Evolutionary conservation across 805 yeast genomes (phyloP), one percentile per base, ranked within the genome.

Genomic region (Ogataea populi-albae): DNA sequence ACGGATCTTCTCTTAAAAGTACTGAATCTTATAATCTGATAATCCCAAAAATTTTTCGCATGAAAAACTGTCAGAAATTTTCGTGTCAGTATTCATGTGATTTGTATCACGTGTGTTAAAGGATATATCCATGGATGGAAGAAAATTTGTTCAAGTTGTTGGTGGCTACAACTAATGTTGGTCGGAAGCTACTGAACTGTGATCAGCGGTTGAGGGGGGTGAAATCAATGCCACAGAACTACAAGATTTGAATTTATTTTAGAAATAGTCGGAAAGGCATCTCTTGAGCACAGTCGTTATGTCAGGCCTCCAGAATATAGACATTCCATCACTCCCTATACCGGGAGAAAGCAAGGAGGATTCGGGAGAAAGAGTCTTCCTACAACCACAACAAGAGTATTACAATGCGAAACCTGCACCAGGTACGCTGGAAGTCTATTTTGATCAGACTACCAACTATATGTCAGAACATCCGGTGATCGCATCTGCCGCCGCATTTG

Each of bases 381-480:
- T 33, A 20, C 29, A 37, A 14, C 52, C 54, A 27, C 54, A 42
- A 30, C 57, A 45, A 34, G 52, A 51, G 32, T 43, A 43, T 29
- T 52, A 45, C 50, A 43, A 25, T 47, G 41, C 29, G 60, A 42
- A 25, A 47, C 45, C 52, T 23, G 49, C 50, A 15, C 46, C 47
- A 46, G 70, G 74, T 10, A 59, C 69, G 3, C 65, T 68, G 2
- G 89, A 83, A 49, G 69, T 75, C 56, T 81, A 80, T 54, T 80
- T 84, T 47, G 85, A 84, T 56, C 67, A 70, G 46, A 67, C 78
- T 1, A 47, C 73, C 12, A 69, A 70, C 14, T 74, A 79, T 61
- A 69, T 79, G 74, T 76, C 85, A 5, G 73, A 77, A 32, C 96
- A 88, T 58, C 96, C 96, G 7, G 73, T 80, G 55, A 49, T 85